Conservation (phyloP, 2,329 filamentous ascomycete genomes). For the Hymenoscyphus fructigenus region DNA sequence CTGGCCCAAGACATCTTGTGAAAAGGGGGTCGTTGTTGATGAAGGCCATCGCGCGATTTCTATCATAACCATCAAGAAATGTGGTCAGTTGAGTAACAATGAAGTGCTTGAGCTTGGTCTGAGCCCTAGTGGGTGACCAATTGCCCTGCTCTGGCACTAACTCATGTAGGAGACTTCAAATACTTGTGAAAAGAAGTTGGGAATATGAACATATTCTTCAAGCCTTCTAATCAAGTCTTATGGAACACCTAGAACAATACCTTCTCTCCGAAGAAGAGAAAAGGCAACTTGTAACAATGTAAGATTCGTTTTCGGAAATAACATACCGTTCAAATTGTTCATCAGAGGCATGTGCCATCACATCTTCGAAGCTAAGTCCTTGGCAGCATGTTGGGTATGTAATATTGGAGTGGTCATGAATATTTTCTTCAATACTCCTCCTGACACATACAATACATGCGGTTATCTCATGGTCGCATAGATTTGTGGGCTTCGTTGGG, state of each 20-base stretch:
- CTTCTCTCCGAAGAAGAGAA: neutral
- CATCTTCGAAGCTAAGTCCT: constrained; percentile 44
- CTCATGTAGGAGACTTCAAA: no score
- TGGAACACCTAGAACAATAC: no score
- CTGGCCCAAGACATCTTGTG: constrained; percentile 50
- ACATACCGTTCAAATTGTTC: constrained; percentile 45
- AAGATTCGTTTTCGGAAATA: neutral
- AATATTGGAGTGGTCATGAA: constrained; percentile 40
- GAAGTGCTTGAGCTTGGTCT: neutral
- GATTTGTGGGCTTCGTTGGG: neutral
- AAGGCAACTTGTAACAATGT: neutral
- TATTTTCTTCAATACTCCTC: constrained; percentile 15
- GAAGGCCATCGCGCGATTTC: constrained; percentile 43
- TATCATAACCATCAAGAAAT: constrained; percentile 41
- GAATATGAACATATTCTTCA: no score
- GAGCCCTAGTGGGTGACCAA: no score
- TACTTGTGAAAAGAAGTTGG: no score
- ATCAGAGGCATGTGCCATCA: constrained; percentile 46
- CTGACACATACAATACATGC: constrained; percentile 20
- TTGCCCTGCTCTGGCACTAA: no score
- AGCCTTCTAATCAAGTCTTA: no score
- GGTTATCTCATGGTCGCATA: neutral
- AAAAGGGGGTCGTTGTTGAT: constrained; percentile 48
- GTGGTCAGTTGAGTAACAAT: neutral
- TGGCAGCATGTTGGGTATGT: constrained; percentile 52